Evolutionary conservation across 495 filamentous ascomycete genomes (phyloP).

Genomic region (Hypoxylon perforatum): DNA sequence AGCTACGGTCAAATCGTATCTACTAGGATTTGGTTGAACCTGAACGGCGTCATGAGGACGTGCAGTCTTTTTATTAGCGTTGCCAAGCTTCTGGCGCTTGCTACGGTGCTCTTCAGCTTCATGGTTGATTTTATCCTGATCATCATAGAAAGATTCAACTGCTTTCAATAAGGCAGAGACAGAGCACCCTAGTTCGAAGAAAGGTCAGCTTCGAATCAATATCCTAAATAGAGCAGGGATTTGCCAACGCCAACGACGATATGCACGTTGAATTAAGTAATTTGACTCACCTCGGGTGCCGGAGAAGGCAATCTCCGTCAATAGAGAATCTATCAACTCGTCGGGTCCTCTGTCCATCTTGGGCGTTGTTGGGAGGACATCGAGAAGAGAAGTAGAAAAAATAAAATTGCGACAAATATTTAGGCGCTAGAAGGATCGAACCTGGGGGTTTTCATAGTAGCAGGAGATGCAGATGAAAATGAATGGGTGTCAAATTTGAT

Average conservation of each 20-base stretch:
- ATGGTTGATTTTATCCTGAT: slow-evolving; percentile 1
- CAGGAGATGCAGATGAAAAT: slow-evolving; percentile 19
- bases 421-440: slow-evolving; percentile 45
- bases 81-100: background rate
- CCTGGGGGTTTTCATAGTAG: slow-evolving; percentile 26
- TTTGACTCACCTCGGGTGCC: slow-evolving; percentile 74
- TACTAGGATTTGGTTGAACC: background rate
- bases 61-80: background rate
- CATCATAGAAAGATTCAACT: slow-evolving; percentile 39
- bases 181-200: slow-evolving; percentile 35
- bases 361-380: slow-evolving; percentile 38
- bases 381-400: slow-evolving; percentile 7
- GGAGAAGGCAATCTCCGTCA: slow-evolving; percentile 75
- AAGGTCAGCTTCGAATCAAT: slow-evolving; percentile 22
- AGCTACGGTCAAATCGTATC: slow-evolving; percentile 45
- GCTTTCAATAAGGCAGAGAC: slow-evolving; percentile 34
- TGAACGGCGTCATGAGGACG: background rate
- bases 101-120: background rate
- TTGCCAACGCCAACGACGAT: slow-evolving; percentile 4
- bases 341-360: slow-evolving; percentile 76
- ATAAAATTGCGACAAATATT: slow-evolving; percentile 35
- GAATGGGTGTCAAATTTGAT: slow-evolving; percentile 3
- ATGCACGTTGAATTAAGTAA: slow-evolving; percentile 5
- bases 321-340: slow-evolving; percentile 74
- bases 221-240: background rate